Base-by-base conservation (phyloP, 2,329 filamentous ascomycete genomes). In the Pseudogymnoascus sp. region DNA sequence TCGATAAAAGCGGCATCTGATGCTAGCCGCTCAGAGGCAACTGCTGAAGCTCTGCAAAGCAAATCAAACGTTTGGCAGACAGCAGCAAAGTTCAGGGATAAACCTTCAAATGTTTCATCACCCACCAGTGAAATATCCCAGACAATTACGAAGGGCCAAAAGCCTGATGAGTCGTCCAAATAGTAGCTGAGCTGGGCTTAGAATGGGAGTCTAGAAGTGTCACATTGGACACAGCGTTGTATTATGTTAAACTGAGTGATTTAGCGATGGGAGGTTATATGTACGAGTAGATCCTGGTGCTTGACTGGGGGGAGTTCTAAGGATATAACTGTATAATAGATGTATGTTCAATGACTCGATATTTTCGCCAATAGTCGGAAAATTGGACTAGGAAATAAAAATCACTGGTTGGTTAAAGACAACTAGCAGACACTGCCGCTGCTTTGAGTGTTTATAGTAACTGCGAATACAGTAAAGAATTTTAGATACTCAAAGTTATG, bases 1-100 rank as follows among this genome's bases (percentile, higher is more conserved):
- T 34, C 69, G 39, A 63, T 60, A 45, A 59, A 65, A 5, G 65
- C 66, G 11, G 69, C 71, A 64, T 65, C 66, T 37, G 64, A 64
- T 60, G 65, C 68, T 29, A 70, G 65, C 65, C 67, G 65, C 37
- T 62, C 62, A 64, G 51, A 63, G 26, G 51, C 51, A 57, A 57
- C 51, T 57, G 51, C 51, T 34, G 51, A 57, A 57, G 51, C 51
- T 16, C 29, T 57, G n/a, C 26, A 57, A 57, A 57, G 51, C n/a
- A 57, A 57, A 57, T 10, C 26, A 34, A 34, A 1, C 26, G 6
- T 57, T 11, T 57, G 14, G 29, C n/a, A 57, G 26, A 31, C 26
- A 34, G 8, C n/a, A 21, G 51, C 26, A 57, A 57, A 34, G n/a
- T 57, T 34, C 29, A 34, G 51, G 51, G 51, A 57, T 57, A 57